Evolutionary conservation across 208 protist species (phyloP), one percentile per base, ranked within the genome.

Genomic region (Porcisia deanei): DNA sequence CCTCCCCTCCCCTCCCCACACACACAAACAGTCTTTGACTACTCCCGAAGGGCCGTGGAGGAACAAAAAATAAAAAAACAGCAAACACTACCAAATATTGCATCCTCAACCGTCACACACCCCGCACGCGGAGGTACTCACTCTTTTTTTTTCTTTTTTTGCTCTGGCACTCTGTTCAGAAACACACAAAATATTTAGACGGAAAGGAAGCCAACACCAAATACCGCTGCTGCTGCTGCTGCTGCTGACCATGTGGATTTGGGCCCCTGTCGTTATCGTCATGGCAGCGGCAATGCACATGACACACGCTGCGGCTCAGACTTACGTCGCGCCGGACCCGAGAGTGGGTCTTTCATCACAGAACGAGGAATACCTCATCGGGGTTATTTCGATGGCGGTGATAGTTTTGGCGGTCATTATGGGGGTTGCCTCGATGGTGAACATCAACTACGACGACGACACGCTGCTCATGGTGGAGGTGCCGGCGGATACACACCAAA

Each of bases 381-480:
- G 89, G 5, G 85, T 97, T 39, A 61, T 89, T 14, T 91, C 86
- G 68, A 88, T 90, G 58, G n/a, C 72, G 0, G 39, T 95, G 14
- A 81, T 97, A 1, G 69, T 82, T 14, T 37, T 94, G 37, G 89
- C 91, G 0, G 75, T 78, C 14, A 69, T 88, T 14, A 85, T 97
- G 75, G 93, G 84, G 2, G 87, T 95, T 3, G 74, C 75, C 45
- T 84, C 93, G 6, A 79, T 97, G 73, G 83, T 88, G 79, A 80
- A 85, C 25, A 91, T 97, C 43, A 80, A 95, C 82, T 97, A 95
- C 85, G 87, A 90, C 68, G 85, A 94, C 67, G 93, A 97, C 79
- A 86, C 91, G 3, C 85, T 97, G 53, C 88, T 97, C 25, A 95
- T 97, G 93, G 93, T 97, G 10, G 93, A 97, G 80, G 89, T 97